Evolutionary conservation across 495 filamentous ascomycete species (phyloP).

Genomic region (Penicillium fimorum): DNA sequence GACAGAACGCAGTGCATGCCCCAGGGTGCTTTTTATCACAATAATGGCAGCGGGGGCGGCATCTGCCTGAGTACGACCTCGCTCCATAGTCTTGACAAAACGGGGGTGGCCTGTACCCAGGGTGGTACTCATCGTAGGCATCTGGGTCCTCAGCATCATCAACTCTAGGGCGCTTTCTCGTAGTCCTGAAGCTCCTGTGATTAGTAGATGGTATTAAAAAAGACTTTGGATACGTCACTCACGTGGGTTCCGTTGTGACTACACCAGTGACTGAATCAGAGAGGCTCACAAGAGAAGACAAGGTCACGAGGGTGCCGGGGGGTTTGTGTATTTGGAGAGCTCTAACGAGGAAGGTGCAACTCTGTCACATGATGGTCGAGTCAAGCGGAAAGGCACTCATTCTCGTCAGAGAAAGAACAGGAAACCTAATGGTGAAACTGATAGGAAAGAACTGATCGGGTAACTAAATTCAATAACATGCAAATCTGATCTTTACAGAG

Average conservation of each 20-base stretch:
- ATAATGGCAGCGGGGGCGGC: neutral
- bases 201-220: neutral
- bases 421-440: neutral
- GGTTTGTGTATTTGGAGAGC: neutral
- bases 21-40: neutral
- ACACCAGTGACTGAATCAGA: neutral
- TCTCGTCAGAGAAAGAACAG: neutral
- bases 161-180: neutral
- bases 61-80: neutral
- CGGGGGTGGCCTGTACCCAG: neutral
- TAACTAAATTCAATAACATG: neutral
- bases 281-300: neutral
- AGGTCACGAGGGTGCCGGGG: neutral
- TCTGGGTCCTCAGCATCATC: neutral
- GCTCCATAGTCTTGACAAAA: neutral
- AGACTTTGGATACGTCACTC: neutral
- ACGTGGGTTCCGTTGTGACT: neutral
- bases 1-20: neutral
- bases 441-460: neutral
- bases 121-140: neutral
- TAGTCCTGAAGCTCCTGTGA: neutral
- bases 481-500: too few species aligned
- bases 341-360: neutral
- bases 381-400: neutral
- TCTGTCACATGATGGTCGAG: neutral